Percentiles rank a stretch among this genome's conserved stretches.
Evolutionary conservation across 1,139 yeast genomes (phyloP).

Genomic region (Yamadazyma dushanensis): DNA sequence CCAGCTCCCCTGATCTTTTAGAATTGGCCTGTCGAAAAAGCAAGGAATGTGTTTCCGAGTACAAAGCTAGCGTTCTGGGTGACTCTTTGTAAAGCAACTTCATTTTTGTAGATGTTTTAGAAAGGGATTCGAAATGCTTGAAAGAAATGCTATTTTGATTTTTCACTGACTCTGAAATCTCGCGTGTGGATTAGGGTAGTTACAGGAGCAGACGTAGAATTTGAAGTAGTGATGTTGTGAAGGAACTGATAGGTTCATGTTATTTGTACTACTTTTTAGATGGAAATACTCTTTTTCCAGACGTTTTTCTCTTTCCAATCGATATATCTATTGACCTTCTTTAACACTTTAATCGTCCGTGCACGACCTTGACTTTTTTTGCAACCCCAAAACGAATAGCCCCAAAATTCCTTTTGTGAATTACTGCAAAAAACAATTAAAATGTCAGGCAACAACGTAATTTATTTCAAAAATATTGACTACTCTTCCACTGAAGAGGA

Average conservation of each 20-base stretch:
- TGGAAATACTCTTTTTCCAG: too few relatives aligned
- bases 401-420: not conserved
- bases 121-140: not conserved
- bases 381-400: not conserved
- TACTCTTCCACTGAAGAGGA: constrained; percentile 47
- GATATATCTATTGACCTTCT: too few relatives aligned
- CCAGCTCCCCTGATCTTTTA: constrained; percentile 21
- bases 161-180: constrained; percentile 3
- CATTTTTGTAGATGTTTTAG: constrained; percentile 33
- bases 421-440: not conserved
- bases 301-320: too few relatives aligned
- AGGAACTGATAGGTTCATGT: too few relatives aligned
- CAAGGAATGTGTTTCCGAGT: constrained; percentile 50
- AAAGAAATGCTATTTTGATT: not conserved
- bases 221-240: too few relatives aligned
- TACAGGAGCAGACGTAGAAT: too few relatives aligned
- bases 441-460: constrained; percentile 8
- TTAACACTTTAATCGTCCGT: too few relatives aligned
- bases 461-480: constrained; percentile 39
- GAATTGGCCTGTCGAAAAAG: constrained; percentile 40
- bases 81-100: constrained; percentile 48
- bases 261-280: too few relatives aligned
- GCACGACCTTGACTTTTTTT: constrained; percentile 3
- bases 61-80: constrained; percentile 56
- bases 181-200: too few relatives aligned